A percentile compares a stretch with the other conserved stretches of the same genome.
These are phyloP conservation scores for Wallacemonas rigidus DNA, from an alignment of 208 protist species.

Conservation along the genomic window DNA sequence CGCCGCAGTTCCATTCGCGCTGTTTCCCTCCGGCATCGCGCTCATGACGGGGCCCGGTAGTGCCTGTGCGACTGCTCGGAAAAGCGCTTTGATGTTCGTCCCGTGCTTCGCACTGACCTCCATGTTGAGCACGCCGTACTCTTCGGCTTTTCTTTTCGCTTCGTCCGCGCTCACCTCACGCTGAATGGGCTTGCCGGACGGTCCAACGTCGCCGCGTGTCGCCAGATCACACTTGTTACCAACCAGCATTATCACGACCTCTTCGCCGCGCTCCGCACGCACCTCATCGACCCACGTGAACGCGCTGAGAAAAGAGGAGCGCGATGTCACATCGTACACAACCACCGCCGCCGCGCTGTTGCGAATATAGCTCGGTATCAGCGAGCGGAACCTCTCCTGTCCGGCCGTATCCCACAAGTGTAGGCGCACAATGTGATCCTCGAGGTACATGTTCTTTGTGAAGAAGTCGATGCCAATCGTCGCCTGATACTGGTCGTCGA, in stretches of 20 bases:
- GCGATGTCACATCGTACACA: slow-evolving; percentile 98
- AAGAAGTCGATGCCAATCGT: slow-evolving; percentile 99
- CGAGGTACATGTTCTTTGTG: slow-evolving; percentile 97
- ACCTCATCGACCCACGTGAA: slow-evolving; percentile 98
- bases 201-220: slow-evolving; percentile 1
- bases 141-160: slow-evolving; percentile 70
- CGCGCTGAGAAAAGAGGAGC: slow-evolving; percentile 92
- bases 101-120: slow-evolving; percentile 95
- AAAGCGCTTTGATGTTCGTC: slow-evolving; percentile 76
- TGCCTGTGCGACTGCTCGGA: slow-evolving; percentile 66
- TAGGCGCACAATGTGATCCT: slow-evolving; percentile 93
- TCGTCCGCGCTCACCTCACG: slow-evolving; percentile 83
- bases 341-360: slow-evolving; percentile 97
- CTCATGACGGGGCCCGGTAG: slow-evolving; percentile 33
- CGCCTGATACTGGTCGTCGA: slow-evolving; percentile 93
- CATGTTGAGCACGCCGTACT: slow-evolving; percentile 93
- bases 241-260: slow-evolving; percentile 95
- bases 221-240: slow-evolving; percentile 98
- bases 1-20: background rate
- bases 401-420: slow-evolving; percentile 93
- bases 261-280: slow-evolving; percentile 93
- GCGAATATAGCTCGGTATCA: slow-evolving; percentile 95
- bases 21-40: slow-evolving; percentile 19
- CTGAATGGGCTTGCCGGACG: slow-evolving; percentile 25
- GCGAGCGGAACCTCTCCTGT: slow-evolving; percentile 93